These are phyloP conservation scores for Aspergillus indologenus DNA, from an alignment of 495 filamentous ascomycete species.

Conservation along the genomic window DNA sequence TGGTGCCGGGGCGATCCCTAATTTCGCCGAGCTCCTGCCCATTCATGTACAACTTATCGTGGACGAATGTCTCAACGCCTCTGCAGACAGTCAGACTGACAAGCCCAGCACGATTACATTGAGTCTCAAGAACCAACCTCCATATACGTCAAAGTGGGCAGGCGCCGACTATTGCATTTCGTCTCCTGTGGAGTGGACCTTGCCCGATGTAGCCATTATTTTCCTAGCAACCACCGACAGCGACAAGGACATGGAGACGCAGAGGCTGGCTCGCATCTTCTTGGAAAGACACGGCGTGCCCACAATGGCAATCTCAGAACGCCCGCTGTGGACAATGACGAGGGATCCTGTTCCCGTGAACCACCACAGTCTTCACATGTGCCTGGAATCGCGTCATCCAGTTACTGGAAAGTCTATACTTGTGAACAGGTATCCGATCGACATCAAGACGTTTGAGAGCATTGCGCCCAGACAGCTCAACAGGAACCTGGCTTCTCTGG, in stretches of 20 bases:
- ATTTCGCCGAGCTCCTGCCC: conserved; percentile 67
- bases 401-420: conserved; percentile 48
- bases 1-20: conserved; percentile 52
- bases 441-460: conserved; percentile 67
- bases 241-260: conserved; percentile 44
- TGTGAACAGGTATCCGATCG: conserved; percentile 63
- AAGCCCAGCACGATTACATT: conserved; percentile 50
- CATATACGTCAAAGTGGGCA: conserved; percentile 44
- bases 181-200: conserved; percentile 53
- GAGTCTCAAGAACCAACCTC: conserved; percentile 55
- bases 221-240: conserved; percentile 60
- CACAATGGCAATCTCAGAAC: conserved; percentile 64
- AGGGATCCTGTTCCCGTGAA: conserved; percentile 48
- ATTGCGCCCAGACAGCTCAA: conserved; percentile 74
- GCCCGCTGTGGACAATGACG: conserved; percentile 47
- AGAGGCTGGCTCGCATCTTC: conserved; percentile 55
- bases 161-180: conserved; percentile 46
- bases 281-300: conserved; percentile 65
- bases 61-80: conserved; percentile 64
- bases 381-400: conserved; percentile 59
- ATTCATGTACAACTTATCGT: conserved; percentile 74
- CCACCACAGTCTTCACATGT: conserved; percentile 60
- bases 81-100: conserved; percentile 37
- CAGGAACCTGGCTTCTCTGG: conserved; percentile 67
- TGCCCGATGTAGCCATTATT: conserved; percentile 70